Evolutionary conservation across 192 early-diverging fungal genomes (phyloP), one percentile per base, ranked within the genome.

Genomic region (Umbelopsis ramanniana): DNA sequence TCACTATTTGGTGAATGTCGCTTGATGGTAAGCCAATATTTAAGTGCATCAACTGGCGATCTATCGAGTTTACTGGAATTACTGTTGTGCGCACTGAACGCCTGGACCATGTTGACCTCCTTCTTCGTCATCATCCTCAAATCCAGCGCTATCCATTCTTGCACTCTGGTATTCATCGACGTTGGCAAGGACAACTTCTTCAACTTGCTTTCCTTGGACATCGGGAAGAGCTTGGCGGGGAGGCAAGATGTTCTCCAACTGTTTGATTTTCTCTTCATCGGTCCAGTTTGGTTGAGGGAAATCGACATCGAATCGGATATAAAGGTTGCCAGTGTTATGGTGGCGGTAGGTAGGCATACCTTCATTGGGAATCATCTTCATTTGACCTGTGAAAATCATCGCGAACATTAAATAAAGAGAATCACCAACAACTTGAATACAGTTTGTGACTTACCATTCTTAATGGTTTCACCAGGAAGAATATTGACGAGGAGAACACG

Each of bases 261-360:
- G 77, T 68, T 87, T 86, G 73, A 97, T 86, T 50, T 86, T 84
- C 57, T 88, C 87, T 57, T 87, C 80, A 21, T 85, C 76, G 45
- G 91, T 85, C 92, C 93, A 97, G 88, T 96, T 92, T 66, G 87
- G 54, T 45, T 75, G 21, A 14, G 98, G 98, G 93, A 99, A 99
- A 52, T 89, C 88, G 71, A 99, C 86, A 53, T 92, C 91, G 75
- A 99, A 99, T 75, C 92, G 92, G 80, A 98, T 80, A 77, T 93
- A 97, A 26, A 99, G 81, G 83, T 95, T 95, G 60, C 98, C 98
- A 70, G 90, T 88, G 84, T 96, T 87, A 80, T 91, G 89, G 80
- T 90, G 87, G 77, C 94, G 93, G 80, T 94, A 91, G 70, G 88
- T 89, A 67, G 98, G 98, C 96, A 99, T 98, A 68, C 98, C 98